Conservation (phyloP, 2,329 filamentous ascomycete genomes). For the Cladorrhinum sp. region DNA sequence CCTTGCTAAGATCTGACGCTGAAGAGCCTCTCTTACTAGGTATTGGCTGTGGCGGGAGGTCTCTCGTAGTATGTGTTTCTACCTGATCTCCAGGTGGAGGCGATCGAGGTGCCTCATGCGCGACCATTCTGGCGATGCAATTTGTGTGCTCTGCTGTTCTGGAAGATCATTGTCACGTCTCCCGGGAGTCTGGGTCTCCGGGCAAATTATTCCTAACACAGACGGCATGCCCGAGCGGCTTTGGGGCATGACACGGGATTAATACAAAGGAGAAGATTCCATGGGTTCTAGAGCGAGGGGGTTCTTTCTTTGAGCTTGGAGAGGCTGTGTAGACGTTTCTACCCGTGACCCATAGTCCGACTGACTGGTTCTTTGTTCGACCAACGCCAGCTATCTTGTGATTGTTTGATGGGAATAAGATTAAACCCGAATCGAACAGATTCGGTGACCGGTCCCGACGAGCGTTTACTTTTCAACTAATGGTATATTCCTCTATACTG, state of each 20-base stretch:
- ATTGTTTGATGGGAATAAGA: background rate
- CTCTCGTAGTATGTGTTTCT: slow-evolving; percentile 27
- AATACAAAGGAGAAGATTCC: background rate
- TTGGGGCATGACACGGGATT: background rate
- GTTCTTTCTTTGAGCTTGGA: background rate
- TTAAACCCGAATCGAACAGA: background rate
- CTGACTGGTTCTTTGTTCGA: background rate
- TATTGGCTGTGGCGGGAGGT: slow-evolving; percentile 28
- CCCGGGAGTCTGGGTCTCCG: background rate
- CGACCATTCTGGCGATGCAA: background rate
- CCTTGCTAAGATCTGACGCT: slow-evolving; percentile 24
- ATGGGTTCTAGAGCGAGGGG: background rate
- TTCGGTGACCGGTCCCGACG: background rate
- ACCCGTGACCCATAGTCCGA: background rate
- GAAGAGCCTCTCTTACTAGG: slow-evolving; percentile 13
- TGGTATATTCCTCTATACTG: background rate
- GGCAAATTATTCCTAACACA: background rate
- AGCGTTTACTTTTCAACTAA: background rate
- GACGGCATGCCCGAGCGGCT: background rate
- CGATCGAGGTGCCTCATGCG: background rate
- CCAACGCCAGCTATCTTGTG: background rate
- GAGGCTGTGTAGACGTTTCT: background rate
- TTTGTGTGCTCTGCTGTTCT: background rate
- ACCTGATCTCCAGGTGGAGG: slow-evolving; percentile 18
- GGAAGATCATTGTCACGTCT: background rate